Percentiles rank a stretch among this genome's conserved stretches.
Evolutionary conservation across 2,329 filamentous ascomycete species (phyloP).

Genomic region (Byssothecium circinans): DNA sequence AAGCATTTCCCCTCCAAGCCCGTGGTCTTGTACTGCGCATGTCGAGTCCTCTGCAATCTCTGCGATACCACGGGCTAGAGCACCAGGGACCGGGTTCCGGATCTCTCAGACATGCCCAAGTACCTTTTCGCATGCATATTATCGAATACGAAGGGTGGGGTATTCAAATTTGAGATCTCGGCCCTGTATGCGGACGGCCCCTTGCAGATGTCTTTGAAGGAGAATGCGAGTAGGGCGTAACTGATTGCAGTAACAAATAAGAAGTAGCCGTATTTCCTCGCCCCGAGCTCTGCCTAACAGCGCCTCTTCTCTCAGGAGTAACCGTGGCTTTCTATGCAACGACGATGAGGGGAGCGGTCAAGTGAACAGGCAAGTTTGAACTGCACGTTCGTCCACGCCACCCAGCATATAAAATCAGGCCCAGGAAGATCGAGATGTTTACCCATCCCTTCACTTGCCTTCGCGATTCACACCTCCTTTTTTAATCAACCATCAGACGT

Average conservation of each 20-base stretch:
- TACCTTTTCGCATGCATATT: constrained; percentile 6
- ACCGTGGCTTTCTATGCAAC: constrained; percentile 9
- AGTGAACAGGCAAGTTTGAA: not conserved
- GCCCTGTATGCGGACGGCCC: not conserved
- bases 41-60: not conserved
- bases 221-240: not conserved
- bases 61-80: not conserved
- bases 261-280: not conserved
- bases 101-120: constrained; percentile 16
- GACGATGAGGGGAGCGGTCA: constrained; percentile 5
- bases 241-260: not conserved
- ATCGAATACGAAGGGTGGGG: not conserved
- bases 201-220: not conserved
- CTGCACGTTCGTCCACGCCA: not conserved
- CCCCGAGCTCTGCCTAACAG: not conserved
- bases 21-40: not conserved
- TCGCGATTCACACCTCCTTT: not conserved
- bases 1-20: not conserved
- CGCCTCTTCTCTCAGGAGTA: constrained; percentile 9
- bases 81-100: constrained; percentile 22
- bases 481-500: not conserved
- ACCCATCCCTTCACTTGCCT: not conserved
- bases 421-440: not conserved
- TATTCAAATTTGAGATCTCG: not conserved
- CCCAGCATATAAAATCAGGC: constrained; percentile 3